These are phyloP conservation scores for Alternaria ethzedia DNA, from an alignment of 2,329 filamentous ascomycete genomes.

Conservation along the genomic window DNA sequence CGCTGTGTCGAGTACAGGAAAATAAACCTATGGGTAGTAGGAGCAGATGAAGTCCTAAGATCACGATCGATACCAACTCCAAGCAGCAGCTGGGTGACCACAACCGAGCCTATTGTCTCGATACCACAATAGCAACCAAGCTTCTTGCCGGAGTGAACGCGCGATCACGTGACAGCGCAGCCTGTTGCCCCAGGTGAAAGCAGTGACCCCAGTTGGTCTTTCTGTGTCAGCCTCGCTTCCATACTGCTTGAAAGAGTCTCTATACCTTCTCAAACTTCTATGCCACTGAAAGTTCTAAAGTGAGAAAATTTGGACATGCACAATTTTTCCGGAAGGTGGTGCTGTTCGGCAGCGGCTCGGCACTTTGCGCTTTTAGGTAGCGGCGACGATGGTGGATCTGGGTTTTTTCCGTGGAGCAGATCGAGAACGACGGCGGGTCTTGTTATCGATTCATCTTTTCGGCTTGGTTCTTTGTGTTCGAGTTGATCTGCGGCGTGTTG, in stretches of 20 bases:
- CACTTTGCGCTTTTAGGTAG: conserved; percentile 20
- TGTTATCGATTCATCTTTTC: not conserved
- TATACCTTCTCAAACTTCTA: conserved; percentile 8
- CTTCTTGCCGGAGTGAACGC: conserved; percentile 4
- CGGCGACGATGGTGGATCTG: conserved; percentile 11
- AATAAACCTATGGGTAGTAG: not conserved
- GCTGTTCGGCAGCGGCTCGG: conserved; percentile 22
- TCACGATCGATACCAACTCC: not conserved
- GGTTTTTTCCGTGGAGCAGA: not conserved
- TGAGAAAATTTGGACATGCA: conserved; percentile 3
- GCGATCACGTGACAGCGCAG: conserved; percentile 16
- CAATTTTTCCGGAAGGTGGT: conserved; percentile 20
- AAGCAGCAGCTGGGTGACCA: conserved; percentile 13
- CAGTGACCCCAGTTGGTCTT: conserved; percentile 12
- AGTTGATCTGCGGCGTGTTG: not conserved
- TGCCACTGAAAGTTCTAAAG: not conserved
- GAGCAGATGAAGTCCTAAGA: not conserved
- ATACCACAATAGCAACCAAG: not conserved
- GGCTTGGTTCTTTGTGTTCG: not conserved
- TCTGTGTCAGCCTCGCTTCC: conserved; percentile 13
- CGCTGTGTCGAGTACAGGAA: not conserved
- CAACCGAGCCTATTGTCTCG: conserved; percentile 8
- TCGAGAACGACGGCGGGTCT: not conserved
- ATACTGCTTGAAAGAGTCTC: not conserved
- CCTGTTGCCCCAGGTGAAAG: conserved; percentile 16